Conservation (phyloP, 306 rosid species). For the Medicago ruthenica region DNA sequence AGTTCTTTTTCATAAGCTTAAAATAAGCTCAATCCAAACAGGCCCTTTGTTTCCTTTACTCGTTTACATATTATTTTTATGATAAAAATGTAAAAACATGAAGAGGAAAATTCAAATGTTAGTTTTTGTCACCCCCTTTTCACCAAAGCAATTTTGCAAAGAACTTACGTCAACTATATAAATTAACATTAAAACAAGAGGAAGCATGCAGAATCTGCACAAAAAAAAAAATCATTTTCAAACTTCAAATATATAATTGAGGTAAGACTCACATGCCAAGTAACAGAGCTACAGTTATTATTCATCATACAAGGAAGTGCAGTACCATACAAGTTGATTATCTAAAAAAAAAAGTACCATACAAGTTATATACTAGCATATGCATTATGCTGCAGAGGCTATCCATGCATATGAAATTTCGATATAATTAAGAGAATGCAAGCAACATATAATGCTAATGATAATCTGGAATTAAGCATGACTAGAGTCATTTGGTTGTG, state of each 20-base stretch:
- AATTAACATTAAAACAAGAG: no score
- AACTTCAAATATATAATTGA: not conserved
- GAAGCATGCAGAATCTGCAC: no score
- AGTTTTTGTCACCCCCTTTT: no score
- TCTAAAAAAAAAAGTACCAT: not conserved
- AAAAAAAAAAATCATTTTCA: no score
- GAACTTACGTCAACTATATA: no score
- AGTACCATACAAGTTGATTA: slow-evolving; percentile 6
- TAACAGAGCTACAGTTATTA: slow-evolving; percentile 3
- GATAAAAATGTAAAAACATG: no score
- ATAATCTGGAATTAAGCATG: not conserved
- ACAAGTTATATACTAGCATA: not conserved
- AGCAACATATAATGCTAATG: not conserved
- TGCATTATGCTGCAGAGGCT: slow-evolving; percentile 12
- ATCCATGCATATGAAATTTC: not conserved
- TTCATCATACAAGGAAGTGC: not conserved
- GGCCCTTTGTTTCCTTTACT: no score
- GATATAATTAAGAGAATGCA: not conserved
- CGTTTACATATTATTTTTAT: no score
- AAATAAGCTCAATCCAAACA: no score
- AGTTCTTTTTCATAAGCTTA: no score
- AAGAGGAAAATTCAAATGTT: no score
- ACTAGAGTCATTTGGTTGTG: not conserved
- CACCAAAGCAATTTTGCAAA: no score
- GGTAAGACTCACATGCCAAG: slow-evolving; percentile 4